Evolutionary conservation across 2,329 filamentous ascomycete species (phyloP).

Genomic region (Periglandula ipomoeae): DNA sequence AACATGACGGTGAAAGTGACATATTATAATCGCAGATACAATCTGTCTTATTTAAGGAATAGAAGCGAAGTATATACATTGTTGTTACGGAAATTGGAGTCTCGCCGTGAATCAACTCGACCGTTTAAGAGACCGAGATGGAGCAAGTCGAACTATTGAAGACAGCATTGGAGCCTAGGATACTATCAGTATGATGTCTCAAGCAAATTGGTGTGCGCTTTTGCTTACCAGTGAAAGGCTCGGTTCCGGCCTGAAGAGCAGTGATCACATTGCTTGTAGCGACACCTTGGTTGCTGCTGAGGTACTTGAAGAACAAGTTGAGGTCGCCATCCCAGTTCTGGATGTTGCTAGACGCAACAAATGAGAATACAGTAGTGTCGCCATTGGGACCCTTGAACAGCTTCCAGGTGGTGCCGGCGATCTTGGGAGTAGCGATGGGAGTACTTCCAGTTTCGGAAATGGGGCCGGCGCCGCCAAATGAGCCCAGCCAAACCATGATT

Average conservation of each 20-base stretch:
- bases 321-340: conserved; percentile 48
- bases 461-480: conserved; percentile 48
- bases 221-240: not conserved
- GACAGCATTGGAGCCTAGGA: not conserved
- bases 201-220: not conserved
- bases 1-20: no score
- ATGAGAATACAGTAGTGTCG: conserved; percentile 48
- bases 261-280: conserved; percentile 7
- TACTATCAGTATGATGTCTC: not conserved
- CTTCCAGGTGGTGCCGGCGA: conserved; percentile 37
- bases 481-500: conserved; percentile 57
- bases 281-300: conserved; percentile 35
- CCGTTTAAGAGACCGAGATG: not conserved
- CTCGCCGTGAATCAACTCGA: no score
- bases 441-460: conserved; percentile 27
- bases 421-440: not conserved
- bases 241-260: not conserved
- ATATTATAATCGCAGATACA: no score
- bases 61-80: no score
- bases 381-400: conserved; percentile 54
- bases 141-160: not conserved
- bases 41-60: no score
- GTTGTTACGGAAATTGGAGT: no score
- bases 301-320: conserved; percentile 46
- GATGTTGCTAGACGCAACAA: conserved; percentile 30